Percentiles rank a stretch among this genome's conserved stretches.
phyloP scores from a whole-genome alignment of 1,139 yeast species.

The Suhomyces bokatorum region DNA sequence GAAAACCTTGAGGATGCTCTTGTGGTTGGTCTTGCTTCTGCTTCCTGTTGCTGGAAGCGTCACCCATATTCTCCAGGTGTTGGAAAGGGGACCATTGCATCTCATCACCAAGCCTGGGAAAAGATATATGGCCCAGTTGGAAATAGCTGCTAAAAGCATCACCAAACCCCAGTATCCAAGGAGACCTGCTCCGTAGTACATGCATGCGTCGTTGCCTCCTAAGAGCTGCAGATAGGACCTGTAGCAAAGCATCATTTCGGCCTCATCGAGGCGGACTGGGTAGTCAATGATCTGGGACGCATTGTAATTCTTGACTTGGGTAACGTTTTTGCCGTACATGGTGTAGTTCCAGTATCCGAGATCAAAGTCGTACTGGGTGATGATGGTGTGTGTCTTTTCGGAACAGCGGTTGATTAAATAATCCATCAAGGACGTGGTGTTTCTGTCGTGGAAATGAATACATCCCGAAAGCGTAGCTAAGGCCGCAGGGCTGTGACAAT shows the following conservation, averaged over 20 bases:
- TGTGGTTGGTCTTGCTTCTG: constrained; percentile 27
- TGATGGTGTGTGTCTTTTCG: constrained; percentile 13
- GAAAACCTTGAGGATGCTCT: constrained; percentile 20
- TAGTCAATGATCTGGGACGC: constrained; percentile 18
- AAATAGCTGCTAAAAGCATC: constrained; percentile 39
- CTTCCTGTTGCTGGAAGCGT: constrained; percentile 33
- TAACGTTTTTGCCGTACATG: constrained; percentile 19
- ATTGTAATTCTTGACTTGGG: constrained; percentile 26
- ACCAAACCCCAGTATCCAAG: constrained; percentile 53
- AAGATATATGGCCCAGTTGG: constrained; percentile 39
- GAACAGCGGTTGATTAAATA: constrained; percentile 2
- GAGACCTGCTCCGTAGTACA: constrained; percentile 49
- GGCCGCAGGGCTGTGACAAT: constrained; percentile 3
- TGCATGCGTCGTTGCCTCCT: constrained; percentile 27
- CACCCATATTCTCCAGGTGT: constrained; percentile 29
- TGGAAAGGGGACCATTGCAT: constrained; percentile 26
- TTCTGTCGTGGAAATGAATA: not conserved
- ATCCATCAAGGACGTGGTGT: not conserved
- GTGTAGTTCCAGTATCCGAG: constrained; percentile 21
- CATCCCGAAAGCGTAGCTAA: constrained; percentile 8
- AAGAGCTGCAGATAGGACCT: constrained; percentile 21
- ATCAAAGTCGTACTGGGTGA: constrained; percentile 17
- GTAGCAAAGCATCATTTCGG: constrained; percentile 16
- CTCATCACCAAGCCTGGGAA: constrained; percentile 27
- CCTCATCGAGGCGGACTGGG: constrained; percentile 26